Base-by-base conservation (phyloP, 2,329 filamentous ascomycete genomes). In the Pyricularia sp. region DNA sequence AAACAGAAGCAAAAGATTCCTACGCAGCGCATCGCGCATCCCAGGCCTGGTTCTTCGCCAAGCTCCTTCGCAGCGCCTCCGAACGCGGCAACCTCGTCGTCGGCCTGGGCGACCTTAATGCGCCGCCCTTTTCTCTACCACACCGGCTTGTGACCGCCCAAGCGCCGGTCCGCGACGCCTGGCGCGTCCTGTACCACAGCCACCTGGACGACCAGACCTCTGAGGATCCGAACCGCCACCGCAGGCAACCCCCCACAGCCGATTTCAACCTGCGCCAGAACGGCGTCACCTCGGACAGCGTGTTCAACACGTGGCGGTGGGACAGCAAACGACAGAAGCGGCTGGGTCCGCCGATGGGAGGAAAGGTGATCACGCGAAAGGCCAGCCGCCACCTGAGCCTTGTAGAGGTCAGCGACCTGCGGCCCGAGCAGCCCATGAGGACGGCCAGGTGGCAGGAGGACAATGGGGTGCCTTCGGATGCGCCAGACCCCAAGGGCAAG, bases 271-370 rank as follows among this genome's bases (percentile, higher is more conserved):
- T 97, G 17, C 76, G 80, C 11, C 87, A 90, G 73, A 97, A 97
- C 77, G 95, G 95, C 28, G 88, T 90, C 28, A 97, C 95, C 1
- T 97, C 93, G 74, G 92, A 97, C 76, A 90, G 89, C 69, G 86
- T 88, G 11, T 88, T 92, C 75, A 98, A 98, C 78, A 97, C 94
- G 3, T 99, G 95, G 95, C 86, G 94, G 63, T 98, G 94, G 94
- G 84, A 88, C 69, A 88, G 92, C 74, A 81, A 81, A 20, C 84
- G 92, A 74, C 90, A 88, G 77, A 91, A 90, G 74, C 84, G 84
- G 6, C 81, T 96, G 2, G 85, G 85, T 20, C 86, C 86, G 7
- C 30, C 25, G 64, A 66, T 65, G 71, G 70, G 67, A 68, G 70
- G 64, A 69, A 67, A 61, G 28, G 26, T 23, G 42, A 30, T 58